Percentiles rank a stretch among this genome's conserved stretches.
Evolutionary conservation across 2,329 filamentous ascomycete genomes (phyloP).

Genomic region (Neocatenulostroma microsporum): DNA sequence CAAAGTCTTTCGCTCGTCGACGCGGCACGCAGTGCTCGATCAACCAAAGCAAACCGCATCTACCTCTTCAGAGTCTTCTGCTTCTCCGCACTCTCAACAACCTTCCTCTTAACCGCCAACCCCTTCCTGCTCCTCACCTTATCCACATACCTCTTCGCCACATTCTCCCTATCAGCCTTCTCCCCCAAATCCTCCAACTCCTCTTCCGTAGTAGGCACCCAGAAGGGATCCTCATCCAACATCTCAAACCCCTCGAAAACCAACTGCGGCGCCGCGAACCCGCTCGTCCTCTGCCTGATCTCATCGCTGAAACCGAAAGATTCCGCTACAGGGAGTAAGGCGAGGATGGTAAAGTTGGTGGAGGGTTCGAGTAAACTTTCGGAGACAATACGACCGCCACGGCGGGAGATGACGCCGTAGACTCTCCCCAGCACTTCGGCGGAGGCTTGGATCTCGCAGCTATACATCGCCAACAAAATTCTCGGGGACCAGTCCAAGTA

Average conservation of each 20-base stretch:
- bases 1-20: too few relatives aligned
- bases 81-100: slow-evolving; percentile 84
- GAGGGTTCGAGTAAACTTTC: slow-evolving; percentile 93
- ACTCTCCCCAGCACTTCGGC: slow-evolving; percentile 90
- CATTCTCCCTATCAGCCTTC: slow-evolving; percentile 86
- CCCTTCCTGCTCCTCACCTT: slow-evolving; percentile 80
- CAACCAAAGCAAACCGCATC: too few relatives aligned
- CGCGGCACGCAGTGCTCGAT: too few relatives aligned
- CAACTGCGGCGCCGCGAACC: slow-evolving; percentile 84
- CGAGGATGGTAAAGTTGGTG: slow-evolving; percentile 89
- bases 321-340: slow-evolving; percentile 82
- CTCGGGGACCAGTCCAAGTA: slow-evolving; percentile 95
- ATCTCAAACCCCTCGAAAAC: slow-evolving; percentile 90
- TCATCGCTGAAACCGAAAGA: slow-evolving; percentile 95
- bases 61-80: slow-evolving; percentile 64
- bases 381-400: slow-evolving; percentile 78
- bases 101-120: slow-evolving; percentile 63
- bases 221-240: slow-evolving; percentile 92
- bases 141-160: slow-evolving; percentile 95
- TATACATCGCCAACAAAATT: slow-evolving; percentile 96
- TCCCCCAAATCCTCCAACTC: slow-evolving; percentile 94
- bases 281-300: slow-evolving; percentile 88
- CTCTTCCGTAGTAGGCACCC: slow-evolving; percentile 94
- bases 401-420: slow-evolving; percentile 94
- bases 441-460: slow-evolving; percentile 91